Conservation (phyloP, 257 asterid genomes). For the Solanum appendiculatum region DNA sequence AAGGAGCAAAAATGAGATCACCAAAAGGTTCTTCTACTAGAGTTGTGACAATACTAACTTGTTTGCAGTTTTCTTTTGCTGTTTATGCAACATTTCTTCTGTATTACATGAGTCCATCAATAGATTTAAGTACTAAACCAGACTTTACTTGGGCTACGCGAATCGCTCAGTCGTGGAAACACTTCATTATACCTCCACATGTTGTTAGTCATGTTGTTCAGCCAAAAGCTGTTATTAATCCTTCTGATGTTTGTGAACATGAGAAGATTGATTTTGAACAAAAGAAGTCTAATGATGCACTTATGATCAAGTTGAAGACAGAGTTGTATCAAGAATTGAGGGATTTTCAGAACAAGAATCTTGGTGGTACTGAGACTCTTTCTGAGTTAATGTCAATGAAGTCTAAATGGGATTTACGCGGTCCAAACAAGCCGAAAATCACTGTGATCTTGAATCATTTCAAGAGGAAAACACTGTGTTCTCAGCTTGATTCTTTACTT, state of each 20-base stretch:
- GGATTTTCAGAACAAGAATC: slow-evolving; percentile 34
- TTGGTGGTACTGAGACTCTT: slow-evolving; percentile 59
- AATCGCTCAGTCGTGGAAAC: slow-evolving; percentile 63
- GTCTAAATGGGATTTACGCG: slow-evolving; percentile 54
- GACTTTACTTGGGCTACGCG: slow-evolving; percentile 70
- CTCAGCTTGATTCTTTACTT: slow-evolving; percentile 70
- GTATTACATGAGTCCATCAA: slow-evolving; percentile 66
- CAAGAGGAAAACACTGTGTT: slow-evolving; percentile 77
- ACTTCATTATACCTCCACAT: slow-evolving; percentile 44
- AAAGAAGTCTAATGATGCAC: slow-evolving; percentile 59
- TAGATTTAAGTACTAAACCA: slow-evolving; percentile 55
- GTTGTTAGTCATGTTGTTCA: slow-evolving; percentile 31
- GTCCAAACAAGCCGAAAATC: slow-evolving; percentile 35
- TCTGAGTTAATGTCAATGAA: slow-evolving; percentile 56
- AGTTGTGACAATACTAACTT: slow-evolving; percentile 57
- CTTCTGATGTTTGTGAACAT: slow-evolving; percentile 54
- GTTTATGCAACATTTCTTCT: slow-evolving; percentile 75
- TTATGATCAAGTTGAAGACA: slow-evolving; percentile 71
- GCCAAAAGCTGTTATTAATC: background rate
- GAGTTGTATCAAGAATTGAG: slow-evolving; percentile 53
- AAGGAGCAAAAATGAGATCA: slow-evolving; percentile 19
- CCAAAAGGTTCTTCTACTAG: slow-evolving; percentile 31
- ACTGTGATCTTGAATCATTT: slow-evolving; percentile 84
- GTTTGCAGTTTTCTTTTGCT: slow-evolving; percentile 80
- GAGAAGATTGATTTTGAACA: slow-evolving; percentile 74